These are phyloP conservation scores for Apium graveolens DNA, from an alignment of 129 eudicot genomes.

Conservation along the genomic window DNA sequence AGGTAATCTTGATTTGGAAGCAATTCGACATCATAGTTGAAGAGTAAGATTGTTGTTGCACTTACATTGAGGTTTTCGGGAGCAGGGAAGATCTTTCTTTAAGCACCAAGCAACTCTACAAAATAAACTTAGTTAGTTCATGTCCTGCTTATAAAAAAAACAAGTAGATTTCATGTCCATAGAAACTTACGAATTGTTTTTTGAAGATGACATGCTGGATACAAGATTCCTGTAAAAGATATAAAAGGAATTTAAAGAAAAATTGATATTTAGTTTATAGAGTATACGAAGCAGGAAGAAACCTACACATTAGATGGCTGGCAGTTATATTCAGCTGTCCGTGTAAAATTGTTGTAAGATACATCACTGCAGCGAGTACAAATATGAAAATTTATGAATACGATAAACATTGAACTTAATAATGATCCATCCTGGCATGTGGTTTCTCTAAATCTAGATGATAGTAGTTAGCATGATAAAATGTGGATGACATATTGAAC, in stretches of 20 bases:
- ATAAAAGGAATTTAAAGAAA: neutral
- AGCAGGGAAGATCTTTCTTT: slow-evolving; percentile 39
- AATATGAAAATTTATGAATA: neutral
- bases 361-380: slow-evolving; percentile 12
- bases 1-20: neutral
- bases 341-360: slow-evolving; percentile 44
- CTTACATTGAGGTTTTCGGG: slow-evolving; percentile 23
- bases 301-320: slow-evolving; percentile 29
- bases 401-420: neutral
- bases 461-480: neutral
- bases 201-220: slow-evolving; percentile 30
- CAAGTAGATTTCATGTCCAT: neutral
- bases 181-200: slow-evolving; percentile 33
- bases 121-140: neutral
- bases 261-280: neutral
- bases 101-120: slow-evolving; percentile 38
- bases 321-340: slow-evolving; percentile 17
- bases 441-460: neutral
- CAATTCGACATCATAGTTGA: neutral
- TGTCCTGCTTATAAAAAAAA: neutral
- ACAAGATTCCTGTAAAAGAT: slow-evolving; percentile 32
- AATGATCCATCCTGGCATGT: neutral
- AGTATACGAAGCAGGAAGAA: neutral
- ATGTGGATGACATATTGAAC: neutral
- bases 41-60: neutral